Percentiles rank a stretch among this genome's conserved stretches.
phyloP scores from a whole-genome alignment of 2,329 filamentous ascomycete genomes.

The Amauroascus verrucosus region DNA sequence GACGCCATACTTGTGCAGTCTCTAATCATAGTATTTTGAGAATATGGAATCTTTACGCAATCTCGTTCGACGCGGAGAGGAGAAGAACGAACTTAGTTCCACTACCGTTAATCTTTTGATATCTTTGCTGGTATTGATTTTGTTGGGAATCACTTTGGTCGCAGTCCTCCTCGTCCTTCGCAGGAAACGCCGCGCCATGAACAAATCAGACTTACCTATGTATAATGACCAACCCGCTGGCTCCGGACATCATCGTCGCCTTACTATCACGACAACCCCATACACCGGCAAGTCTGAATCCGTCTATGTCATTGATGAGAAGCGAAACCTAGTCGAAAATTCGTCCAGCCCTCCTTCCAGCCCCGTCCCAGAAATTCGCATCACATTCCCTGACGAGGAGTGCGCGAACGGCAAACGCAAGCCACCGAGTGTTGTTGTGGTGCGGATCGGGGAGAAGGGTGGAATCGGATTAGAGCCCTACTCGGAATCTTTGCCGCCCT shows the following conservation, averaged over 20 bases:
- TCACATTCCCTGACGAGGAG: slow-evolving; percentile 95
- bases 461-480: slow-evolving; percentile 81
- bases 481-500: slow-evolving; percentile 69
- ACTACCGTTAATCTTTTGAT: slow-evolving; percentile 69
- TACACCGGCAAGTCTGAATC: slow-evolving; percentile 53
- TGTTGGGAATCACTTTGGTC: slow-evolving; percentile 59
- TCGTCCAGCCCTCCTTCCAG: slow-evolving; percentile 65
- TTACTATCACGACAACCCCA: slow-evolving; percentile 45
- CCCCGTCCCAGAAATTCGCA: slow-evolving; percentile 91
- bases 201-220: slow-evolving; percentile 36
- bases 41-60: slow-evolving; percentile 35
- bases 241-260: slow-evolving; percentile 43
- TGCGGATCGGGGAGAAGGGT: slow-evolving; percentile 77
- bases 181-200: slow-evolving; percentile 48
- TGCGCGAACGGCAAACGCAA: slow-evolving; percentile 63
- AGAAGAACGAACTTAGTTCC: slow-evolving; percentile 43
- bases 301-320: slow-evolving; percentile 68
- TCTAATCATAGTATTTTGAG: neutral
- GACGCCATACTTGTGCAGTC: neutral
- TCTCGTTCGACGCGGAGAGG: slow-evolving; percentile 44
- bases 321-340: slow-evolving; percentile 67
- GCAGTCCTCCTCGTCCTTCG: slow-evolving; percentile 63
- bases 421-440: slow-evolving; percentile 81
- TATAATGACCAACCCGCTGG: slow-evolving; percentile 43
- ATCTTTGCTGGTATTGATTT: slow-evolving; percentile 64